Conservation (phyloP, 768 basidiomycete species). For the Erythrobasidium yunnanense region DNA sequence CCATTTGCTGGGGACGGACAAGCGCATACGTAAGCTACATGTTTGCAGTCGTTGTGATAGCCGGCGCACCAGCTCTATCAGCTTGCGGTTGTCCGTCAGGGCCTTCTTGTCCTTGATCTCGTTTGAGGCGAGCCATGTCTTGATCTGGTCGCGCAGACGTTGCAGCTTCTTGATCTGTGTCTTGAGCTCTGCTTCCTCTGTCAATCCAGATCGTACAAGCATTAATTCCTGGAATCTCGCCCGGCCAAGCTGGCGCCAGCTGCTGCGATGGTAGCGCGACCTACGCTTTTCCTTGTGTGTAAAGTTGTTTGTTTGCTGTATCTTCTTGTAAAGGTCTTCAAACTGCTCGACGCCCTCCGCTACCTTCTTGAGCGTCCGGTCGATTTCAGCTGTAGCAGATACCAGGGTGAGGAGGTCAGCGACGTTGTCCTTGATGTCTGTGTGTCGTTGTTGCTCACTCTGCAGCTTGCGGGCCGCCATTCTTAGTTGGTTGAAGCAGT, state of each 20-base stretch:
- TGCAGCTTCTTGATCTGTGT: slow-evolving; percentile 97
- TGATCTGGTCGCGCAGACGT: slow-evolving; percentile 72
- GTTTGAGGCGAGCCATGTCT: slow-evolving; percentile 91
- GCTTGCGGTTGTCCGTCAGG: slow-evolving; percentile 79
- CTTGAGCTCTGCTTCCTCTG: slow-evolving; percentile 71
- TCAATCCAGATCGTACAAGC: slow-evolving; percentile 52
- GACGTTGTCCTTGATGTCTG: neutral
- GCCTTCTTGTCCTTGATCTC: slow-evolving; percentile 98
- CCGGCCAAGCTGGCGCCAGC: slow-evolving; percentile 44
- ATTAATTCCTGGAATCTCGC: slow-evolving; percentile 94
- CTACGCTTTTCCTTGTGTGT: slow-evolving; percentile 92
- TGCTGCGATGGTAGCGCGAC: neutral
- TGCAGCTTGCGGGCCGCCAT: slow-evolving; percentile 32
- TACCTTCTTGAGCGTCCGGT: slow-evolving; percentile 96
- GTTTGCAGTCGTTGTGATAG: neutral
- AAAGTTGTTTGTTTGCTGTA: slow-evolving; percentile 88
- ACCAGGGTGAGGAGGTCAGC: neutral
- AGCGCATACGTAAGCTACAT: neutral
- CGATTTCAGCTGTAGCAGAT: slow-evolving; percentile 71
- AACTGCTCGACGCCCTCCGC: slow-evolving; percentile 70
- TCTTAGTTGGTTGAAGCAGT: too few relatives aligned
- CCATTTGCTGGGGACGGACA: slow-evolving; percentile 77
- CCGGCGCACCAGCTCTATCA: slow-evolving; percentile 77
- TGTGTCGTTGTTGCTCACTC: too few relatives aligned
- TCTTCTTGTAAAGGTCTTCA: slow-evolving; percentile 94